phyloP scores from a whole-genome alignment of 2,329 filamentous ascomycete genomes.

The Alternaria consortialis region DNA sequence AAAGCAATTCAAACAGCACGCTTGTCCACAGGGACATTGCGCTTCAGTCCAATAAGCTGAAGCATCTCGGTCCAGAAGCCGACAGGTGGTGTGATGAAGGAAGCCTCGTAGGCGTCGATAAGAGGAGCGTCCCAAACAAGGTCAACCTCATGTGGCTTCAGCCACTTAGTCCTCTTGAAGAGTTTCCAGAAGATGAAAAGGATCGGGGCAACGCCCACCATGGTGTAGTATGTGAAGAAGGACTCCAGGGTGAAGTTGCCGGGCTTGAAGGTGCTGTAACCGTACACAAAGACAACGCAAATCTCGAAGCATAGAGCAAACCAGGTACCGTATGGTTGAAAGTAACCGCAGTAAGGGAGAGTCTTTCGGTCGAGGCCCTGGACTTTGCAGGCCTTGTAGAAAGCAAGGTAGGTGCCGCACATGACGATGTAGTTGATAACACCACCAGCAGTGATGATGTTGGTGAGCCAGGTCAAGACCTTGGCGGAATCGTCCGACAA shows the following conservation, averaged over 20 bases:
- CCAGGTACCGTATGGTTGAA: conserved; percentile 63
- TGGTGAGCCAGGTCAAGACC: conserved; percentile 77
- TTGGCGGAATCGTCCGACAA: conserved; percentile 71
- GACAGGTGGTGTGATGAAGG: conserved; percentile 54
- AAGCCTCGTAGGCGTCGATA: conserved; percentile 51
- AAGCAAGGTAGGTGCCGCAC: conserved; percentile 66
- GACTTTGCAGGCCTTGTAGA: conserved; percentile 60
- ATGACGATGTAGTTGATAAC: conserved; percentile 59
- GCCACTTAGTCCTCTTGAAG: conserved; percentile 64
- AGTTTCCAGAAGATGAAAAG: conserved; percentile 71
- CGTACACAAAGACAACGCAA: conserved; percentile 62
- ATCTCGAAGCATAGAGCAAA: conserved; percentile 59
- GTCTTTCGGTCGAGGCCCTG: conserved; percentile 61
- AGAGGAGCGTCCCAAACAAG: conserved; percentile 54
- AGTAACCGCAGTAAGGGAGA: conserved; percentile 58
- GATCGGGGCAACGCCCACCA: conserved; percentile 60
- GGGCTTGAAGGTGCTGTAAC: conserved; percentile 63
- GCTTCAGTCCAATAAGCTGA: conserved; percentile 45
- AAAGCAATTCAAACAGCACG: conserved; percentile 29
- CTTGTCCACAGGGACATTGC: conserved; percentile 43
- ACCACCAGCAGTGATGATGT: conserved; percentile 75
- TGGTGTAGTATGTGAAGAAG: conserved; percentile 65
- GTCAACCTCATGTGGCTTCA: conserved; percentile 61
- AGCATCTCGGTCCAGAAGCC: conserved; percentile 51
- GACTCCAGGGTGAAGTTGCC: conserved; percentile 57